Percentiles rank a stretch among this genome's conserved stretches.
Conservation (phyloP, 1,284 basidiomycete species). For the Erythrobasidium hasegawianum region DNA sequence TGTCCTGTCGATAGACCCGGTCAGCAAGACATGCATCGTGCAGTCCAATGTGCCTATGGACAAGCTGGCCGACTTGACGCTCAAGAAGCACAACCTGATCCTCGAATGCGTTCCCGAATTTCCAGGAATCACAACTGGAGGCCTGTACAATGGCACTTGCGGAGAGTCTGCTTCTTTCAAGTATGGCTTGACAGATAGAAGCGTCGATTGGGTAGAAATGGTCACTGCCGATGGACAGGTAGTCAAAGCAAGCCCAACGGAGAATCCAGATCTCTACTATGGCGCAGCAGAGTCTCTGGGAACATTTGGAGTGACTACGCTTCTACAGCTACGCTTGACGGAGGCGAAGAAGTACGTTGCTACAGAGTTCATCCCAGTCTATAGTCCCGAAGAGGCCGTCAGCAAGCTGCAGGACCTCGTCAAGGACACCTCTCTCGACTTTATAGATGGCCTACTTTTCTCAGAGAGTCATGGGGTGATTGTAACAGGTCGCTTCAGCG, state of each 20-base stretch:
- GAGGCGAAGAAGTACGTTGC: neutral
- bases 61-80: neutral
- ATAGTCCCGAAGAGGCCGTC: neutral
- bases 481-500: neutral
- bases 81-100: neutral
- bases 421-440: neutral
- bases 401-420: neutral
- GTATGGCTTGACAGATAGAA: neutral
- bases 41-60: constrained; percentile 5
- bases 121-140: neutral
- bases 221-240: neutral
- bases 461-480: neutral
- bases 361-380: neutral
- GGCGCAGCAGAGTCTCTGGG: neutral
- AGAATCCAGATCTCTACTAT: neutral
- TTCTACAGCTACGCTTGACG: neutral
- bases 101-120: neutral
- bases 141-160: constrained; percentile 1
- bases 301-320: neutral
- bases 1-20: neutral
- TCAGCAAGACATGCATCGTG: neutral
- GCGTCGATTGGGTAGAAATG: neutral
- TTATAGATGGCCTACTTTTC: neutral
- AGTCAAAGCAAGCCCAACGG: neutral
- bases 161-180: neutral